phyloP scores from a whole-genome alignment of 768 basidiomycete species.

The Lanmaoa pseudosensibilis region DNA sequence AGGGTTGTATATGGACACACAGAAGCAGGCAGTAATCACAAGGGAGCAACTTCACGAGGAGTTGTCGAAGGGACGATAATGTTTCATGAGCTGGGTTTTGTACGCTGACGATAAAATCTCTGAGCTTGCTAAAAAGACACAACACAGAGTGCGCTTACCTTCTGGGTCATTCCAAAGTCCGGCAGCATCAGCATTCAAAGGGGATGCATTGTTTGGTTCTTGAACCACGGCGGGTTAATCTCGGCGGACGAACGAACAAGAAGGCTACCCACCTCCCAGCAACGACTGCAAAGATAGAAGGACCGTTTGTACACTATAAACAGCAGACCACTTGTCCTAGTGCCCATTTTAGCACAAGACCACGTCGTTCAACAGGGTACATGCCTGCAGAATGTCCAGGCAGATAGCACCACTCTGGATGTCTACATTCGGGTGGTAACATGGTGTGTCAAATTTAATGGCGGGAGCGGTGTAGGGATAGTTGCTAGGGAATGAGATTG shows the following conservation, averaged over 20 bases:
- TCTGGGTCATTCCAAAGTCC: slow-evolving; percentile 73
- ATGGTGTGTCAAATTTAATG: slow-evolving; percentile 87
- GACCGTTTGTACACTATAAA: slow-evolving; percentile 89
- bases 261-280: slow-evolving; percentile 66
- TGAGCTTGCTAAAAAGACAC: neutral
- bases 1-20: neutral
- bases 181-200: slow-evolving; percentile 85
- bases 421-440: slow-evolving; percentile 92
- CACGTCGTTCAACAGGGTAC: slow-evolving; percentile 5
- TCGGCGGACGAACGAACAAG: neutral
- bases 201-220: slow-evolving; percentile 95
- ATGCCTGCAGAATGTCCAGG: slow-evolving; percentile 82
- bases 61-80: slow-evolving; percentile 59
- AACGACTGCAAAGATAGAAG: slow-evolving; percentile 85
- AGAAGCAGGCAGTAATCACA: slow-evolving; percentile 2
- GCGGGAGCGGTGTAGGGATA: slow-evolving; percentile 86
- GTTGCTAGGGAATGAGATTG: slow-evolving; percentile 80
- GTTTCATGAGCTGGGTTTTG: slow-evolving; percentile 67
- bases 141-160: slow-evolving; percentile 39
- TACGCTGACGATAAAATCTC: slow-evolving; percentile 47
- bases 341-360: slow-evolving; percentile 6
- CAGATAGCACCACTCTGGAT: slow-evolving; percentile 75
- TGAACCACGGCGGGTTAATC: slow-evolving; percentile 1
- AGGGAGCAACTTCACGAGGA: slow-evolving; percentile 27
- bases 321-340: slow-evolving; percentile 92